Conservation (phyloP, 2,329 filamentous ascomycete genomes). For the Epichloe gansuensis region DNA sequence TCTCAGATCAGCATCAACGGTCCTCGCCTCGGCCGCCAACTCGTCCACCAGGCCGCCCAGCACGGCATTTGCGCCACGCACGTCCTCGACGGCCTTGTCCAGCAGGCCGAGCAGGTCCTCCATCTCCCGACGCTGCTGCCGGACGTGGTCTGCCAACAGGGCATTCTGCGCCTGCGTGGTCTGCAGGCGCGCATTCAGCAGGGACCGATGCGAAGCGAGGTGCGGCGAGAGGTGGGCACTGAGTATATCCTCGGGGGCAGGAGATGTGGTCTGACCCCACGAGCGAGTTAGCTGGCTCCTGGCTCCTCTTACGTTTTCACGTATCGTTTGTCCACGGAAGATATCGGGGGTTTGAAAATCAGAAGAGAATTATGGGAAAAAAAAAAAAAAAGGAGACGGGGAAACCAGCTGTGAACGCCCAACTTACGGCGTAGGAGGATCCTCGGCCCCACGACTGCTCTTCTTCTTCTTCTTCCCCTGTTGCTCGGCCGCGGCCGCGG, state of each 20-base stretch:
- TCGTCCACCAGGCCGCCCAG: conserved; percentile 35
- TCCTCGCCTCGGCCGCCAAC: conserved; percentile 37
- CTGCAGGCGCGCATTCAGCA: conserved; percentile 45
- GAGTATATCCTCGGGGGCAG: conserved; percentile 41
- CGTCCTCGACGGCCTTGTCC: conserved; percentile 40
- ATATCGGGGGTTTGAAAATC: too few species aligned
- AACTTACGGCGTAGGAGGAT: too few species aligned
- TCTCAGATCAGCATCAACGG: conserved; percentile 7
- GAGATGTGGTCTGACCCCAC: conserved; percentile 37
- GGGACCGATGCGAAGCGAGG: conserved; percentile 39
- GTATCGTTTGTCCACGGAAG: too few species aligned
- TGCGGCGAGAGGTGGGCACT: conserved; percentile 43
- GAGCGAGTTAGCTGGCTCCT: background rate
- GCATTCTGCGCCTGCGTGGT: conserved; percentile 46
- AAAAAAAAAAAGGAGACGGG: too few species aligned
- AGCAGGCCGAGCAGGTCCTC: conserved; percentile 35
- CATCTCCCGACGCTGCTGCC: conserved; percentile 42
- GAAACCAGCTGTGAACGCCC: too few species aligned
- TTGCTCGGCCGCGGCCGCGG: conserved; percentile 27
- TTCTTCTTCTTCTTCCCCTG: background rate
- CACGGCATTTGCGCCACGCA: conserved; percentile 38
- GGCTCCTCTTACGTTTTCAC: too few species aligned
- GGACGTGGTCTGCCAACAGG: conserved; percentile 37
- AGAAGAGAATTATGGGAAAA: too few species aligned
- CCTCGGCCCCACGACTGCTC: background rate